A percentile compares a stretch with the other conserved stretches of the same genome.
Evolutionary conservation across 2,329 filamentous ascomycete species (phyloP).

Genomic region (Beauveria sp.): DNA sequence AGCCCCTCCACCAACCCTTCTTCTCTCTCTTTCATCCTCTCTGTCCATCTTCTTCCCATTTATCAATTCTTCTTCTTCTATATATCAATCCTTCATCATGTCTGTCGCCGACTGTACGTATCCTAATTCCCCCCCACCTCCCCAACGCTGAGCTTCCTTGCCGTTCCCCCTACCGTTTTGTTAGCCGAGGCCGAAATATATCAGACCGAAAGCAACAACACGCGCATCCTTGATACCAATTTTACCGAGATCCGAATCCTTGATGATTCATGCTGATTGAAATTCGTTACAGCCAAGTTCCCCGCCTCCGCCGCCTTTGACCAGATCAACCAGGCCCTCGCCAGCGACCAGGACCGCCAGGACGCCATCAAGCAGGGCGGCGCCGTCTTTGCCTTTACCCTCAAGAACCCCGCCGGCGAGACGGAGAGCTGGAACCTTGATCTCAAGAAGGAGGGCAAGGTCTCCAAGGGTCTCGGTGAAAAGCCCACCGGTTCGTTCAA

Average conservation of each 20-base stretch:
- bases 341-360: slow-evolving; percentile 66
- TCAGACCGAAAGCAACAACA: no score
- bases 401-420: slow-evolving; percentile 80
- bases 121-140: neutral
- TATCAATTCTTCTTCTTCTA: neutral
- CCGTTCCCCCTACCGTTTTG: neutral
- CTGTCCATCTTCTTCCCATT: neutral
- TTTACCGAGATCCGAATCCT: neutral
- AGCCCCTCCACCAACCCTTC: neutral
- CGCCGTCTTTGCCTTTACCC: slow-evolving; percentile 80
- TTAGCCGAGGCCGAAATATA: neutral
- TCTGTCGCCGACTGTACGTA: slow-evolving; percentile 13
- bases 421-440: slow-evolving; percentile 90
- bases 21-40: neutral
- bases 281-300: slow-evolving; percentile 60
- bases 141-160: neutral
- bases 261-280: neutral
- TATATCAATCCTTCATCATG: slow-evolving; percentile 9
- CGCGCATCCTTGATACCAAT: neutral
- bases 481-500: slow-evolving; percentile 76
- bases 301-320: slow-evolving; percentile 91
- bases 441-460: slow-evolving; percentile 80
- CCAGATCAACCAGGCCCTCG: slow-evolving; percentile 67
- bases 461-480: slow-evolving; percentile 67
- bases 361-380: slow-evolving; percentile 84